phyloP scores from a whole-genome alignment of 75 land plant genomes.

The Pinus taeda region DNA sequence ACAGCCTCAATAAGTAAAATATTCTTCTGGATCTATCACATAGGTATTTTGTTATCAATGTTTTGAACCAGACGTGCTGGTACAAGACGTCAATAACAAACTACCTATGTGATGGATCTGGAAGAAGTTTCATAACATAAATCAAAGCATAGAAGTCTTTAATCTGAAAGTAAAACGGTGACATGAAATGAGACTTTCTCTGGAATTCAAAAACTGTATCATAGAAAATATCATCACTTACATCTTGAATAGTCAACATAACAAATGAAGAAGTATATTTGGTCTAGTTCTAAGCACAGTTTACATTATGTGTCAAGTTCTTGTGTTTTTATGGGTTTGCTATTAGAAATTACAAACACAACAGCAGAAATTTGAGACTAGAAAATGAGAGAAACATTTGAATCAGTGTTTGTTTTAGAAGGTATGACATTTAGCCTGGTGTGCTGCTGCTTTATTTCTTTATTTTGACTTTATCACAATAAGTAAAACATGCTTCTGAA shows the following conservation, averaged over 20 bases:
- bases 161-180: background rate
- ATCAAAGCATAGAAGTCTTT: no score
- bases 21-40: background rate
- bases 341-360: no score
- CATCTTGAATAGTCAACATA: background rate
- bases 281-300: background rate
- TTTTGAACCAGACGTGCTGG: no score
- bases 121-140: no score
- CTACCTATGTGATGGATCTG: no score
- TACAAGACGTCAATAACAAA: no score
- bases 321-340: background rate
- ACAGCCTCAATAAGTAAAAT: no score
- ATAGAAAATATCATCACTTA: background rate
- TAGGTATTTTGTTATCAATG: no score
- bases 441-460: background rate
- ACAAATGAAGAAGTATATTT: background rate
- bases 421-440: constrained; percentile 6
- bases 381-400: background rate
- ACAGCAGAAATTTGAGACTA: no score
- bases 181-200: background rate
- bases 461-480: constrained; percentile 1
- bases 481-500: no score
- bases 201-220: background rate
- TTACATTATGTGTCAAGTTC: background rate
- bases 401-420: no score